Evolutionary conservation across 1,139 yeast species (phyloP), one percentile per base, ranked within the genome.

Genomic region (Zygoascus hellenicus): DNA sequence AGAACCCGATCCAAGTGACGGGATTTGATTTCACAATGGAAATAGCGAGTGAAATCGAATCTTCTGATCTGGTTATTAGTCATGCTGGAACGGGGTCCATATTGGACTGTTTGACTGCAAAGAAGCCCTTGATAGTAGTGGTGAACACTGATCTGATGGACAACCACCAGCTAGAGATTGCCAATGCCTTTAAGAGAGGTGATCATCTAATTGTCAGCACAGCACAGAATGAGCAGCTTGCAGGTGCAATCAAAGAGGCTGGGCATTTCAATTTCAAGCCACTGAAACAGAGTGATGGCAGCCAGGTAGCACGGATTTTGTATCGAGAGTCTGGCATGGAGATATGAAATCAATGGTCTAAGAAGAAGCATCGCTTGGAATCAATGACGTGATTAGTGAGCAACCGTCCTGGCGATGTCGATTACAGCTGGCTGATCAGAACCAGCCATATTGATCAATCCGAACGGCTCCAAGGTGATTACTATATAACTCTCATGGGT

Each of bases 71-170:
- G 39, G 84, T 90, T 6, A 74, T 92, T 10, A 81, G 96, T 1
- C 97, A 92, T 63, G 97, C 96, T 0, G 97, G 74, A 17, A 87
- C 97, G 0, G 98, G 98, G 1, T 85, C 96, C 0, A 85, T 92
- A 9, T 65, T 92, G 16, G 98, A 92, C 58, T 75, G 86, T 0
- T 65, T 88, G 34, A 70, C 90, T 17, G 63, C 70, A 30, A 51
- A 67, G 2, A 80, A 77, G 58, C 78, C 75, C 15, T 67, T 90
- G 48, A 68, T 90, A 2, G 92, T 83, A 5, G 83, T 88, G 30
- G 77, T 81, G 9, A 92, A 92, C 63, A 73, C 76, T 10, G 55
- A 62, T 4, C 71, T 92, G 16, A 83, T 87, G 90, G 87, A 87
- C 60, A 86, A 88, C 62, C 98, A 92, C 63, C 97, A 92, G 64